These are phyloP conservation scores for Fomitopsis pulvina DNA, from an alignment of 768 basidiomycete species.

Conservation along the genomic window DNA sequence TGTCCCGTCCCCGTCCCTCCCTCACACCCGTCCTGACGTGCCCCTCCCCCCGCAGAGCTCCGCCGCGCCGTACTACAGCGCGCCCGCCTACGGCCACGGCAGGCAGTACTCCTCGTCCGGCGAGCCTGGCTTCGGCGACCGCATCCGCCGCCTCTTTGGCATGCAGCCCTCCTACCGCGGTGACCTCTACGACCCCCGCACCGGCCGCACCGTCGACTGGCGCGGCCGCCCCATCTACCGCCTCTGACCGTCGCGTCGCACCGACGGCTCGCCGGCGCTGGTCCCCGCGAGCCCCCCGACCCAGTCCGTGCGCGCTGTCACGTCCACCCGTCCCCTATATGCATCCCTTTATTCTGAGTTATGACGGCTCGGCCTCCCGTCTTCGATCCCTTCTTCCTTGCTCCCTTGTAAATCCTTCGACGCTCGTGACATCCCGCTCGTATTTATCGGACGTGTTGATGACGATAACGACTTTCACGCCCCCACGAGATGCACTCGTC, in stretches of 20 bases:
- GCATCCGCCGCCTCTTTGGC: conserved; percentile 34
- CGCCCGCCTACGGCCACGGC: conserved; percentile 8
- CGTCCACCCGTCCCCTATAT: neutral
- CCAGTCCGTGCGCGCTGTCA: neutral
- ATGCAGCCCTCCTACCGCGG: conserved; percentile 13
- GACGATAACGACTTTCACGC: too few species aligned
- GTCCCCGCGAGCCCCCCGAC: conserved; percentile 1
- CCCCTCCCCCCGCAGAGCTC: conserved; percentile 6
- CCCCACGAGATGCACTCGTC: too few species aligned
- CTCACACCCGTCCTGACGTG: neutral
- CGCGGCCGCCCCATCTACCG: conserved; percentile 49
- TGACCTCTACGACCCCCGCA: conserved; percentile 20
- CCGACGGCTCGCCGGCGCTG: conserved; percentile 2
- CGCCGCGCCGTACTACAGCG: conserved; percentile 5
- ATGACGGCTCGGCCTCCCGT: neutral
- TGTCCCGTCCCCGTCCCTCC: neutral
- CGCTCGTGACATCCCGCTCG: neutral
- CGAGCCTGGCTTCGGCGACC: conserved; percentile 27
- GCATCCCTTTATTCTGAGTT: neutral
- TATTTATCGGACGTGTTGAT: neutral
- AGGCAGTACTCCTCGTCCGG: conserved; percentile 7
- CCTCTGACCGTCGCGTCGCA: conserved; percentile 7
- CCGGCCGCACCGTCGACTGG: conserved; percentile 38
- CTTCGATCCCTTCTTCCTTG: neutral
- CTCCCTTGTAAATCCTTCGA: neutral